phyloP scores from a whole-genome alignment of 768 basidiomycete genomes.

The Cubamyces lactineus region DNA sequence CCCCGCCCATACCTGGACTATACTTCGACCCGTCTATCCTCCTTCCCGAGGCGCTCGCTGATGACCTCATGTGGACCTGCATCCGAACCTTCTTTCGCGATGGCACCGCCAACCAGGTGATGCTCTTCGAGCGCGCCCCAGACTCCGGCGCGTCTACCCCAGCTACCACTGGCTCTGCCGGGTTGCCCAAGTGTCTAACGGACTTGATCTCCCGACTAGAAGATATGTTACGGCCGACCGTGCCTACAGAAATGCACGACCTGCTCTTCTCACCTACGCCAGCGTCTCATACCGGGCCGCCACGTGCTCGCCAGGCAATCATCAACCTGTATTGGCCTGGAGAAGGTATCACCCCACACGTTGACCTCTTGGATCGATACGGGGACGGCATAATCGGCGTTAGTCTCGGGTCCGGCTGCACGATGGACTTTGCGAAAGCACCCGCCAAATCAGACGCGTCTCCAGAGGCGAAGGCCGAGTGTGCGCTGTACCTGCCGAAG shows the following conservation, averaged over 20 bases:
- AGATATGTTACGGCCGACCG: conserved; percentile 47
- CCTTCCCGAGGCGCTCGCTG: conserved; percentile 55
- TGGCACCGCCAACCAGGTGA: conserved; percentile 70
- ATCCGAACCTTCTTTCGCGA: conserved; percentile 57
- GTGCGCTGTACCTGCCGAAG: conserved; percentile 73
- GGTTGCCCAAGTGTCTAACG: conserved; percentile 60
- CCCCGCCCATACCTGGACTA: conserved; percentile 67
- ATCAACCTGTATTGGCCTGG: conserved; percentile 89
- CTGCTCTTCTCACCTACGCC: conserved; percentile 60
- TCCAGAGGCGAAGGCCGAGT: conserved; percentile 20
- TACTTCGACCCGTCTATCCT: conserved; percentile 57
- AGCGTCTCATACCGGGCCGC: conserved; percentile 35
- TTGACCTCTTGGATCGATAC: conserved; percentile 84
- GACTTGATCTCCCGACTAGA: conserved; percentile 57
- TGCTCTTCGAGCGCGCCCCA: conserved; percentile 73
- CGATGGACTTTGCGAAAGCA: conserved; percentile 67
- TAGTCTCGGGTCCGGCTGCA: conserved; percentile 78
- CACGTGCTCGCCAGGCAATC: conserved; percentile 77
- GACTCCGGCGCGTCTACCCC: conserved; percentile 10
- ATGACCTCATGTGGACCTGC: conserved; percentile 53
- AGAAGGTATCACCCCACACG: conserved; percentile 86
- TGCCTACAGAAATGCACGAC: conserved; percentile 53
- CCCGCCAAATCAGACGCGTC: conserved; percentile 10
- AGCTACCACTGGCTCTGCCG: conserved; percentile 33
- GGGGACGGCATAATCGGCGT: conserved; percentile 91